phyloP scores from a whole-genome alignment of 352 stramenopile genomes.

The Globisporangium takayamanum region DNA sequence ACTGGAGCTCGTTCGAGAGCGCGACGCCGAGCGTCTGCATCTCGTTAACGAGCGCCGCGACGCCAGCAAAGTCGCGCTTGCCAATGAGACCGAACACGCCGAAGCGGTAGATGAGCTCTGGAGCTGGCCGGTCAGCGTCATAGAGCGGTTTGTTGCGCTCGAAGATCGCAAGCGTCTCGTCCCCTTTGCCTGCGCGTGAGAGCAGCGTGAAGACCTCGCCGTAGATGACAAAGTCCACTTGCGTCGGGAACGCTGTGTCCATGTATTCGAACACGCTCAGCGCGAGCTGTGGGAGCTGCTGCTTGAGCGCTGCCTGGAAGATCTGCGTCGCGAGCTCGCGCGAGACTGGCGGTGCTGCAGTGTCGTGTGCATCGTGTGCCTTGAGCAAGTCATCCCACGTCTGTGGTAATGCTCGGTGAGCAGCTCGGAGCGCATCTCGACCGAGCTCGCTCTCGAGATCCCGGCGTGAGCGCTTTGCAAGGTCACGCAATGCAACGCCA shows the following conservation, averaged over 20 bases:
- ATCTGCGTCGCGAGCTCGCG: slow-evolving; percentile 22
- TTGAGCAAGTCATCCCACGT: slow-evolving; percentile 20
- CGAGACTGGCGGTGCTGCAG: slow-evolving; percentile 6
- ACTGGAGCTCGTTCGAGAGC: slow-evolving; percentile 36
- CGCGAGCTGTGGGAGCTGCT: slow-evolving; percentile 23
- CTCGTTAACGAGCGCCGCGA: slow-evolving; percentile 27
- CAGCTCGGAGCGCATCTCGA: slow-evolving; percentile 16
- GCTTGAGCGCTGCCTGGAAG: slow-evolving; percentile 24
- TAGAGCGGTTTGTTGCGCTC: slow-evolving; percentile 24
- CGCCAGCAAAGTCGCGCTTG: slow-evolving; percentile 22
- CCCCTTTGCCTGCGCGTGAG: slow-evolving; percentile 11
- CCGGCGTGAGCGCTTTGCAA: slow-evolving; percentile 22
- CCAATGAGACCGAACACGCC: slow-evolving; percentile 37
- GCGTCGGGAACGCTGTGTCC: slow-evolving; percentile 23
- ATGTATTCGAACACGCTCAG: slow-evolving; percentile 33
- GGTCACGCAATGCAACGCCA: slow-evolving; percentile 23
- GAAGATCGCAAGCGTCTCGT: slow-evolving; percentile 25
- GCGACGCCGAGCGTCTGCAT: slow-evolving; percentile 25
- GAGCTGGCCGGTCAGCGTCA: slow-evolving; percentile 15
- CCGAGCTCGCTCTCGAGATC: slow-evolving; percentile 24
- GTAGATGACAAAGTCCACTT: slow-evolving; percentile 32
- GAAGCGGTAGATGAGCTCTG: slow-evolving; percentile 59
- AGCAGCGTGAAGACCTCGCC: slow-evolving; percentile 39
- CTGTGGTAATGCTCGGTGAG: slow-evolving; percentile 19
- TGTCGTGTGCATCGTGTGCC: slow-evolving; percentile 1